Evolutionary conservation across 768 basidiomycete species (phyloP).

Genomic region (Mycena crocata): DNA sequence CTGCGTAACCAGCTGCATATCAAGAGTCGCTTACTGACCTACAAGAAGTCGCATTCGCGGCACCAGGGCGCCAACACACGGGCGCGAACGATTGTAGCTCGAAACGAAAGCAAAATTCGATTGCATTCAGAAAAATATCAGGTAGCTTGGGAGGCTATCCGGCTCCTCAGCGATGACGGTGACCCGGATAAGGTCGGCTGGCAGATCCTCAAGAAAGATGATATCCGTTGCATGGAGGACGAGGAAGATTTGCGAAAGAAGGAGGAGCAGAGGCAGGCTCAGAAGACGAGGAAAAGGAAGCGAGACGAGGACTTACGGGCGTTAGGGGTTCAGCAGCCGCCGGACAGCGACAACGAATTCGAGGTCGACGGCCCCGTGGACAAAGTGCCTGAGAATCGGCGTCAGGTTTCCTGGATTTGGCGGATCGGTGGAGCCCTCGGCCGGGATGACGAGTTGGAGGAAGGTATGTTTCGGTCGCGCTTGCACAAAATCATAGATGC

Average conservation of each 20-base stretch:
- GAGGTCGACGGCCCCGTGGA: not conserved
- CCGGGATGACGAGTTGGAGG: slow-evolving; percentile 9
- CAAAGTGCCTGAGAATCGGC: not conserved
- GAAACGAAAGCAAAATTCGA: slow-evolving; percentile 21
- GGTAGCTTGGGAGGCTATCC: slow-evolving; percentile 19
- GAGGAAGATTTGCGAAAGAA: not conserved
- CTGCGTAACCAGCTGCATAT: slow-evolving; percentile 34
- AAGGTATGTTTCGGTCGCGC: slow-evolving; percentile 1
- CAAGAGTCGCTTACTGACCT: slow-evolving; percentile 35
- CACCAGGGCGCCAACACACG: slow-evolving; percentile 25
- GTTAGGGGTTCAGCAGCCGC: not conserved
- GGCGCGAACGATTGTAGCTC: not conserved
- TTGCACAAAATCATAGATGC: no score
- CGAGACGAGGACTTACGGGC: not conserved
- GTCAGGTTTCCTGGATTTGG: slow-evolving; percentile 24
- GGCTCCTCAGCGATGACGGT: not conserved
- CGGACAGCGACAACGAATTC: not conserved
- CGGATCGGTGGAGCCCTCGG: not conserved
- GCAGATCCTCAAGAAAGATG: not conserved
- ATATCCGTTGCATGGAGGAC: slow-evolving; percentile 16
- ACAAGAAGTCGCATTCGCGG: slow-evolving; percentile 10
- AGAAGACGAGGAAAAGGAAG: no score
- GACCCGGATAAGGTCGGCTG: not conserved
- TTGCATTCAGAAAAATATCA: slow-evolving; percentile 26
- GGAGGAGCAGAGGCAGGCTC: not conserved